phyloP scores from a whole-genome alignment of 805 yeast species.

The Yamadazyma paraphyllophila region DNA sequence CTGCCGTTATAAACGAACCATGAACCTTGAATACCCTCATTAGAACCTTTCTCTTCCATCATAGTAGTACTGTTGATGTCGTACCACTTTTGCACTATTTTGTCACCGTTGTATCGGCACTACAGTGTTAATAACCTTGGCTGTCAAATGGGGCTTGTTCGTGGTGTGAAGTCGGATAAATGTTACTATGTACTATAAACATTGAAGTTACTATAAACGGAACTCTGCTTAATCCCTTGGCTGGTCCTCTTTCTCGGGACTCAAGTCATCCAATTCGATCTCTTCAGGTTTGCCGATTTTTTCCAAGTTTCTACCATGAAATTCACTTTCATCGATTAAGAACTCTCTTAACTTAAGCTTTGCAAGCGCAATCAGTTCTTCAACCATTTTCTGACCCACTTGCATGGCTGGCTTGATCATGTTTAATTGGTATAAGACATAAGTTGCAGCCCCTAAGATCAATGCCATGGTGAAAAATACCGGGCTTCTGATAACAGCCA shows the following conservation, averaged over 20 bases:
- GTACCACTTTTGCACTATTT: too few species aligned
- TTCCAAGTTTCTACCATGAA: constrained; percentile 20
- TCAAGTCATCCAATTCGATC: constrained; percentile 11
- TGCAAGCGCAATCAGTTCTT: constrained; percentile 54
- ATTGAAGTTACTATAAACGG: too few species aligned
- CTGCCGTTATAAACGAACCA: too few species aligned
- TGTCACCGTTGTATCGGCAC: too few species aligned
- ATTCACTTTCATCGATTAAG: constrained; percentile 48
- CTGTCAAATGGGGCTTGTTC: too few species aligned
- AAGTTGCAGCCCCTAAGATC: constrained; percentile 56
- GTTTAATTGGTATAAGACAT: constrained; percentile 66
- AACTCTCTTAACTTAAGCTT: constrained; percentile 61
- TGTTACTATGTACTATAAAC: too few species aligned
- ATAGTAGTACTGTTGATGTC: too few species aligned
- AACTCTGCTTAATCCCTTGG: too few species aligned
- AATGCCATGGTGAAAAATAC: constrained; percentile 65
- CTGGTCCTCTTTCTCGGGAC: not conserved
- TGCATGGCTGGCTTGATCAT: constrained; percentile 73
- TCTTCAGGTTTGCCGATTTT: constrained; percentile 15
- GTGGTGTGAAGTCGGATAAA: too few species aligned
- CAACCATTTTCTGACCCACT: constrained; percentile 55
- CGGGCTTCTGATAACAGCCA: constrained; percentile 85
- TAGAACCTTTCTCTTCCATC: too few species aligned
- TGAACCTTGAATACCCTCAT: too few species aligned
- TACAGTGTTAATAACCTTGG: too few species aligned